These are phyloP conservation scores for Zymoseptoria brevis DNA, from an alignment of 2,329 filamentous ascomycete genomes.

Conservation along the genomic window DNA sequence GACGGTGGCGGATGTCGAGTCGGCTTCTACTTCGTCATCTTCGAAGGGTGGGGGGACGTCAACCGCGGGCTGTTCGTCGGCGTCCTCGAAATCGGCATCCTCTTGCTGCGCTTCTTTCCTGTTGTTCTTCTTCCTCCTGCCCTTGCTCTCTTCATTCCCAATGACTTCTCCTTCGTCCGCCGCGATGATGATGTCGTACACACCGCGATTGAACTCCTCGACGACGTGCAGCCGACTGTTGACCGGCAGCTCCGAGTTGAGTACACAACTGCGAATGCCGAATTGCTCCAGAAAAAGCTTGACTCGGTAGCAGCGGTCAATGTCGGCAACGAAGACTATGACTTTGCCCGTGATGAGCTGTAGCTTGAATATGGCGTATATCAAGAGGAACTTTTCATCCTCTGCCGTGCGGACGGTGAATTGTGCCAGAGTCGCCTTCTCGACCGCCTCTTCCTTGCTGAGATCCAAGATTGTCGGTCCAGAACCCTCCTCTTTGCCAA, in stretches of 20 bases:
- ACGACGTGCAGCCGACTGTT: constrained; percentile 92
- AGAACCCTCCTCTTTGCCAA: constrained; percentile 46
- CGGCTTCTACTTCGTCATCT: constrained; percentile 29
- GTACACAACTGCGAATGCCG: constrained; percentile 81
- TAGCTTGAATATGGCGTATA: constrained; percentile 92
- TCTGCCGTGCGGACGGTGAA: constrained; percentile 90
- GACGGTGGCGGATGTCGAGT: constrained; percentile 7
- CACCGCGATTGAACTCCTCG: constrained; percentile 90
- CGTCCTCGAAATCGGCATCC: constrained; percentile 17
- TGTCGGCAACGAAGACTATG: constrained; percentile 74
- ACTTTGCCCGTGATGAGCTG: constrained; percentile 90
- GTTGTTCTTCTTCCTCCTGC: constrained; percentile 22
- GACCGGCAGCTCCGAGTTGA: constrained; percentile 90
- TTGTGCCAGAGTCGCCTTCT: constrained; percentile 63
- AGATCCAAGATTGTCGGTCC: constrained; percentile 68
- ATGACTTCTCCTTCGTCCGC: constrained; percentile 85
- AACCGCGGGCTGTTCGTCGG: constrained; percentile 3
- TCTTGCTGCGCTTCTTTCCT: constrained; percentile 29
- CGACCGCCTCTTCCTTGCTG: constrained; percentile 59
- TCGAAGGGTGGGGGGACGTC: constrained; percentile 17
- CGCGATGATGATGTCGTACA: constrained; percentile 97
- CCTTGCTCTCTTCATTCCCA: constrained; percentile 49
- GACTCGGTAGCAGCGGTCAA: constrained; percentile 82
- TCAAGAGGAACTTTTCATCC: constrained; percentile 90
- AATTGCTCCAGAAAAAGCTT: constrained; percentile 97